Percentiles rank a stretch among this genome's conserved stretches.
Evolutionary conservation across 2,329 filamentous ascomycete genomes (phyloP).

Genomic region (Xylaria sp.): DNA sequence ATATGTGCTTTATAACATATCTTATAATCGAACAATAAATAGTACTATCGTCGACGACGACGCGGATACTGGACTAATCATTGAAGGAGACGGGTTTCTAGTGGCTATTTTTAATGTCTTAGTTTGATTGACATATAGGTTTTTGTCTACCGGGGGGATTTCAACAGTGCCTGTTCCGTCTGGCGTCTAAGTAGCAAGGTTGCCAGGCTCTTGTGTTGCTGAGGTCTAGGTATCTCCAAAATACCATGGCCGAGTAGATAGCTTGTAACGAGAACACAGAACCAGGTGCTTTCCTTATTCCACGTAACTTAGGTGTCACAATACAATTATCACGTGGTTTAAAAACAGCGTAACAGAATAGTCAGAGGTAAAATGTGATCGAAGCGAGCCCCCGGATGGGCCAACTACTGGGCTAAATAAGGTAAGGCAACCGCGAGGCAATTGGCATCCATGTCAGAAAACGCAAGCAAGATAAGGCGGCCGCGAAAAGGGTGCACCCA

Average conservation of each 20-base stretch:
- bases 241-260: neutral
- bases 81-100: neutral
- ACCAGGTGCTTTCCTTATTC: neutral
- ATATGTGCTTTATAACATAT: neutral
- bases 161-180: neutral
- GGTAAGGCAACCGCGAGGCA: constrained; percentile 37
- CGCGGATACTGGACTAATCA: neutral
- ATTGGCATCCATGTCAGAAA: constrained; percentile 22
- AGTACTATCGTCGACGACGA: neutral
- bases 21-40: neutral
- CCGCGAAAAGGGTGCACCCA: constrained; percentile 15
- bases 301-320: neutral
- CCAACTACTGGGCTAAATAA: constrained; percentile 16
- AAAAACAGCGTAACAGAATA: neutral
- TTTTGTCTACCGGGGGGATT: neutral
- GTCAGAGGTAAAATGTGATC: neutral
- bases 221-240: neutral
- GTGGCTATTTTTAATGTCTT: neutral
- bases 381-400: neutral
- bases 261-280: neutral
- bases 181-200: constrained; percentile 1
- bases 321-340: neutral
- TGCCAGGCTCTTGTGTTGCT: neutral
- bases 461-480: constrained; percentile 31
- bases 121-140: neutral